These are phyloP conservation scores for Mortierella sp. DNA, from an alignment of 371 early-diverging fungal species.

Conservation along the genomic window DNA sequence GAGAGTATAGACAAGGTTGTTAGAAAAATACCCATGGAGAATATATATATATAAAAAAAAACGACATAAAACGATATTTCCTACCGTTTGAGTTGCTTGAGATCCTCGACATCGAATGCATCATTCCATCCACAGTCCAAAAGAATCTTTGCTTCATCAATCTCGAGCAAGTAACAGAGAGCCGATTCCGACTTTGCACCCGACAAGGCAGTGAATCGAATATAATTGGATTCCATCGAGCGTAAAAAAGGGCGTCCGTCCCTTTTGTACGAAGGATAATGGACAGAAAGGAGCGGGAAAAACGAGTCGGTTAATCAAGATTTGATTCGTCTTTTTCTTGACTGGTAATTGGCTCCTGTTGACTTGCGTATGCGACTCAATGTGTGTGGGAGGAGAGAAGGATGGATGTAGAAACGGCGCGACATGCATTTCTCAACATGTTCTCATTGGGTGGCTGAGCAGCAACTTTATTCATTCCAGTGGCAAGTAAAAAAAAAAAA, in stretches of 20 bases:
- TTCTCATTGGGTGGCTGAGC: conserved; percentile 2
- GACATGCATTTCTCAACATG: conserved; percentile 2
- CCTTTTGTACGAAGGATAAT: too few species aligned
- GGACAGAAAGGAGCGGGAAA: too few species aligned
- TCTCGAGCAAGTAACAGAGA: conserved; percentile 91
- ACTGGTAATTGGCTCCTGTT: too few species aligned
- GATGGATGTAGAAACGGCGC: not conserved
- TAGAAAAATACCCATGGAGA: too few species aligned
- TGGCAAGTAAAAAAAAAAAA: not conserved
- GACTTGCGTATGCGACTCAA: too few species aligned
- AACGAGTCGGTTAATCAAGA: too few species aligned
- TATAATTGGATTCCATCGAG: conserved; percentile 56
- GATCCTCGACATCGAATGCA: conserved; percentile 75
- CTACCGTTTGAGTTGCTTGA: conserved; percentile 78
- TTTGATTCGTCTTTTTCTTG: too few species aligned
- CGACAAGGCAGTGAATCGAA: conserved; percentile 84
- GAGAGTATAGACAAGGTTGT: too few species aligned
- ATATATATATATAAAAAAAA: too few species aligned
- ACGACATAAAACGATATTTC: not conserved
- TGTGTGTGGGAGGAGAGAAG: not conserved
- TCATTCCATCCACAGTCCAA: conserved; percentile 96
- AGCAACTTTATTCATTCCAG: not conserved
- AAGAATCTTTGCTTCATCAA: conserved; percentile 90
- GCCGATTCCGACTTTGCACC: conserved; percentile 87
- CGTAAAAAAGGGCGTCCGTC: too few species aligned